Evolutionary conservation across 2,329 filamentous ascomycete genomes (phyloP), one percentile per base, ranked within the genome.

Genomic region (Sporothrix curviconia): DNA sequence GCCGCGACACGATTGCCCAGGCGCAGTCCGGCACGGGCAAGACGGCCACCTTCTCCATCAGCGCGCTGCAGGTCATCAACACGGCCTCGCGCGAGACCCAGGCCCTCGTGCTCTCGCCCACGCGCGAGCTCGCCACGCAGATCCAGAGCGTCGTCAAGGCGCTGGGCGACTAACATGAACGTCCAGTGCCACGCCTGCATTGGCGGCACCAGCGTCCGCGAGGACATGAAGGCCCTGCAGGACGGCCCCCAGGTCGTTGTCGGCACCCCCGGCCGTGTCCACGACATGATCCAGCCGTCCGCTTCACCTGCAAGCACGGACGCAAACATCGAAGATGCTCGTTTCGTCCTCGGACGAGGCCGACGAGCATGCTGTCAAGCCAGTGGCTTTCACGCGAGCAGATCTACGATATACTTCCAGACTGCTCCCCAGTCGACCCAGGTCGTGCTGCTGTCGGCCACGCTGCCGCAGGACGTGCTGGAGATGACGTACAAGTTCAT

Each of bases 401-500:
- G 71, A 99, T 99, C 72, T 97, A 97, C 82, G 92, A 97, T 99
- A 52, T 97, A 96, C 78, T 90, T 92, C 69, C 95, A 96, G 69
- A n/a, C 86, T 99, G 0, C 94, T 94, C 15, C 94, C 92, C n/a
- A n/a, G 25, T 91, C 92, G 5, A 99, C 94, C 1, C 94, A 99
- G 74, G 94, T 97, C n/a, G 94, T 97, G 3, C 90, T 99, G 28
- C 90, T 99, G 65, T 96, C 90, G 55, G 94, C 94, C 63, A 99
- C 94, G 4, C 85, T 99, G 34, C 94, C 94, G 46, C 95, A 97
- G 78, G 94, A 99, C 69, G 94, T 99, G 19, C 83, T 99, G 55
- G 92, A 97, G 73, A 96, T 99, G 89, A 99, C 94, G 32, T 97
- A 92, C 65, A 97, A 97, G 74, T 99, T 99, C 81, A 99, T 99